Evolutionary conservation across 176 grass and related monocot genomes (phyloP), one percentile per base, ranked within the genome.

Genomic region (Zea mays): DNA sequence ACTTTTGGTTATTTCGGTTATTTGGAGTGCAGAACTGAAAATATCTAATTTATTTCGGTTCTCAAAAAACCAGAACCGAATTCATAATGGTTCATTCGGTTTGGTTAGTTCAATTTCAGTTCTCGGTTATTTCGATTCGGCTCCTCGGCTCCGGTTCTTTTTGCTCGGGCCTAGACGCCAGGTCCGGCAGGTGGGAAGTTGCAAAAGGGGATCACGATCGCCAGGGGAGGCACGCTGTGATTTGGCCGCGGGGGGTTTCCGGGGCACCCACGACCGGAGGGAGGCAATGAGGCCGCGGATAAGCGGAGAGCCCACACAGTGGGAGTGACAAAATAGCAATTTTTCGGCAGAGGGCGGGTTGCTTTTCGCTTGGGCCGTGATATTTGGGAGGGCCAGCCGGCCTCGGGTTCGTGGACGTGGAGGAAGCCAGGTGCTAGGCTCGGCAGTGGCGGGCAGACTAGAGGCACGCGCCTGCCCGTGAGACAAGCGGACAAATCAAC

Each of bases 191-290:
- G 8, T 34, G 65, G 68, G 68, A 4, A 71, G n/a, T 16, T 4
- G 55, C 20, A 42, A 43, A 65, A 11, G 14, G 7, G 83, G 79
- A 92, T 92, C 77, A 69, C 64, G 65, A 72, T 58, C 62, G 42
- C 10, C 17, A 0, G 36, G 2, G 4, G 5, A 27, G 1, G 41
- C 41, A 82, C 57, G 55, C 48, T 76, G 82, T 60, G 74, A 92
- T 92, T 92, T 92, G 90, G 90, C 3, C 43, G 8, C 36, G 0
- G 7, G 10, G 83, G 90, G 88, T 92, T 92, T 36, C 86, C 43
- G 10, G 57, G 47, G 71, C 13, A 64, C 63, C 46, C 63, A 3
- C 17, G n/a, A 71, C 81, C 81, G 81, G 76, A 40, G 63, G 56
- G 10, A 80, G 81, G 33, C 59, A 82, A 89, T 89, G 87, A 85